These are phyloP conservation scores for Fragaria nilgerrensis DNA, from an alignment of 306 rosid genomes.

Conservation along the genomic window DNA sequence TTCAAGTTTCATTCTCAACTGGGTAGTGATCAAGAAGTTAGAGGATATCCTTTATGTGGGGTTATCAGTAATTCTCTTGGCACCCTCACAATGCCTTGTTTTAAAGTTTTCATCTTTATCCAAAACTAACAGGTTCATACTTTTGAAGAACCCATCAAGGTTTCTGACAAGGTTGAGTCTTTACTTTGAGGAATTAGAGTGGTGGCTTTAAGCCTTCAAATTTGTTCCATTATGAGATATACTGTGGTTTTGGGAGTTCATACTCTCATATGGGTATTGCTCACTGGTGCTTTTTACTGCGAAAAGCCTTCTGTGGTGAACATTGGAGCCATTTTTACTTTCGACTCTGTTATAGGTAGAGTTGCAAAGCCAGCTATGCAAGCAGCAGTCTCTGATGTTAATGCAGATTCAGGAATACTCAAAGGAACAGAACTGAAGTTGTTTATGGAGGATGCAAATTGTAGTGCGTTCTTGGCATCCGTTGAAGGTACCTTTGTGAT, in stretches of 20 bases:
- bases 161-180: slow-evolving; percentile 23
- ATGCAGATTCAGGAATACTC: slow-evolving; percentile 62
- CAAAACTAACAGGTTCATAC: slow-evolving; percentile 10
- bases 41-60: not conserved
- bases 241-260: slow-evolving; percentile 27
- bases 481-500: slow-evolving; percentile 56
- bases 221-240: slow-evolving; percentile 38
- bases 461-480: slow-evolving; percentile 74
- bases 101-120: slow-evolving; percentile 4
- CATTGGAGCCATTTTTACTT: slow-evolving; percentile 71
- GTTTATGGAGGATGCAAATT: slow-evolving; percentile 48
- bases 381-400: slow-evolving; percentile 74
- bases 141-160: slow-evolving; percentile 18
- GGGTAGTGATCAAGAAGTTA: not conserved
- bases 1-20: slow-evolving; percentile 4
- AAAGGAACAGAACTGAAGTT: slow-evolving; percentile 52
- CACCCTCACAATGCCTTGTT: not conserved
- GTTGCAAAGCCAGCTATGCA: slow-evolving; percentile 64
- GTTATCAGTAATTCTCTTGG: slow-evolving; percentile 1
- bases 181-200: slow-evolving; percentile 25
- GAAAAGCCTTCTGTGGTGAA: slow-evolving; percentile 59
- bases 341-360: slow-evolving; percentile 80
- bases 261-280: slow-evolving; percentile 43
- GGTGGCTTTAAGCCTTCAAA: slow-evolving; percentile 15
- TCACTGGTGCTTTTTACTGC: slow-evolving; percentile 42